A percentile compares a stretch with the other conserved stretches of the same genome.
Conservation (phyloP, 441 rosid species). For the Melastoma candidum region DNA sequence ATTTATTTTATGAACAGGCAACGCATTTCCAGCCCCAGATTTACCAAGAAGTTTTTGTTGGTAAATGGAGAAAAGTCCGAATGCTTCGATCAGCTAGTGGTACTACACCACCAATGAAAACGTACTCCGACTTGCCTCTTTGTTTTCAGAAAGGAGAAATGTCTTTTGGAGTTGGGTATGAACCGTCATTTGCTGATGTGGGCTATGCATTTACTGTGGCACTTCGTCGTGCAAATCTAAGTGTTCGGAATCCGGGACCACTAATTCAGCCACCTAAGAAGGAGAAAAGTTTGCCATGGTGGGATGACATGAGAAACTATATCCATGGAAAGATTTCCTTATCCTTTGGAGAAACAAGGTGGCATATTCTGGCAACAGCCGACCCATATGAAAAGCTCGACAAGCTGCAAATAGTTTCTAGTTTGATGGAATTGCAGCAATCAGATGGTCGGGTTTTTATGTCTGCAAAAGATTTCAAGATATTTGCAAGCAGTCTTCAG, state of each 20-base stretch:
- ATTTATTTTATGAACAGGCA: constrained; percentile 55
- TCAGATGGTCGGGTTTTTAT: constrained; percentile 79
- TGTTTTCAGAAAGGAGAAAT: constrained; percentile 71
- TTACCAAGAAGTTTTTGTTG: constrained; percentile 81
- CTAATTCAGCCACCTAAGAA: constrained; percentile 55
- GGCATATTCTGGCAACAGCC: constrained; percentile 80
- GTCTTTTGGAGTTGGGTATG: constrained; percentile 94
- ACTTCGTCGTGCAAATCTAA: constrained; percentile 95
- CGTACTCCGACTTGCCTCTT: constrained; percentile 75
- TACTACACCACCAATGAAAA: constrained; percentile 94
- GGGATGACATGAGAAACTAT: constrained; percentile 99
- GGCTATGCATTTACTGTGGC: constrained; percentile 98
- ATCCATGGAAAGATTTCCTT: constrained; percentile 71
- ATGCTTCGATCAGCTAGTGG: constrained; percentile 97
- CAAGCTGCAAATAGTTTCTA: constrained; percentile 64
- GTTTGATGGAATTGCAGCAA: constrained; percentile 79
- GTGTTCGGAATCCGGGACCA: constrained; percentile 57
- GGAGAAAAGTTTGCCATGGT: constrained; percentile 96
- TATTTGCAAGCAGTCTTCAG: constrained; percentile 83
- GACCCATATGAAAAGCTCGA: constrained; percentile 98
- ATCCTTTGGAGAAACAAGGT: constrained; percentile 58
- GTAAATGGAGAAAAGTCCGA: constrained; percentile 95
- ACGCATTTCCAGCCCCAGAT: constrained; percentile 96
- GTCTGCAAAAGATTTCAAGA: constrained; percentile 76
- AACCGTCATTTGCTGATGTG: constrained; percentile 90